Evolutionary conservation across 2,329 filamentous ascomycete species (phyloP).

Genomic region (Epichloe elymi): DNA sequence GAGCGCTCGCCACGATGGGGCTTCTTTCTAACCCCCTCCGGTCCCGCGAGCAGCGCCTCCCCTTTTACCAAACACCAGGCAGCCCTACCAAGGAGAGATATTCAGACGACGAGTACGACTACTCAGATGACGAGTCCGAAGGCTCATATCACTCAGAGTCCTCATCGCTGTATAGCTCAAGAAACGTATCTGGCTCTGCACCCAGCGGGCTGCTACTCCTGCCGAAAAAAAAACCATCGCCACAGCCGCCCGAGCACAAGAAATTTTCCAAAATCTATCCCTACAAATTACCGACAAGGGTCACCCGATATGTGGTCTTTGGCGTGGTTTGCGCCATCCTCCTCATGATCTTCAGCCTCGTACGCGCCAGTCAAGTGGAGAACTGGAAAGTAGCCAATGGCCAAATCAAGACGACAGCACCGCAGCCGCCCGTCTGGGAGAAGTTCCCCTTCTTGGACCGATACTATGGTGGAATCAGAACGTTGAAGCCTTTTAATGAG

Average conservation of each 20-base stretch:
- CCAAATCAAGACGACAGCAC: constrained; percentile 28
- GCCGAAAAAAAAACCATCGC: constrained; percentile 16
- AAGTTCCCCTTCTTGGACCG: constrained; percentile 72
- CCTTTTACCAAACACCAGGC: constrained; percentile 32
- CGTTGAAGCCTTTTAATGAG: constrained; percentile 48
- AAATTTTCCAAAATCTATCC: constrained; percentile 17
- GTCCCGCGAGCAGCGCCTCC: constrained; percentile 33
- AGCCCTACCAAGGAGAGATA: constrained; percentile 35
- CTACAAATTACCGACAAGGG: constrained; percentile 56
- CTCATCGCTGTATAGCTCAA: constrained; percentile 40
- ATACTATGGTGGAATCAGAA: constrained; percentile 80
- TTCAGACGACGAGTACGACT: constrained; percentile 37
- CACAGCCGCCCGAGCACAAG: constrained; percentile 9
- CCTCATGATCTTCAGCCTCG: constrained; percentile 63
- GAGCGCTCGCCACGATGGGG: constrained; percentile 28
- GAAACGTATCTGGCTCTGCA: constrained; percentile 33
- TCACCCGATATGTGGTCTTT: constrained; percentile 68
- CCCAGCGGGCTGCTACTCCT: constrained; percentile 32
- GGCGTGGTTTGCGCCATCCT: constrained; percentile 55
- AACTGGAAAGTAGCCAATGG: constrained; percentile 49
- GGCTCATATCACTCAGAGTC: constrained; percentile 20
- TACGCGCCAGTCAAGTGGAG: constrained; percentile 59
- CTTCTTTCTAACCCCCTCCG: constrained; percentile 34
- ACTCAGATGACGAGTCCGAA: constrained; percentile 32
- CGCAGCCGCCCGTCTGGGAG: constrained; percentile 65